Base-by-base conservation (phyloP, 768 basidiomycete genomes). In the Calocybe gangraenosa region DNA sequence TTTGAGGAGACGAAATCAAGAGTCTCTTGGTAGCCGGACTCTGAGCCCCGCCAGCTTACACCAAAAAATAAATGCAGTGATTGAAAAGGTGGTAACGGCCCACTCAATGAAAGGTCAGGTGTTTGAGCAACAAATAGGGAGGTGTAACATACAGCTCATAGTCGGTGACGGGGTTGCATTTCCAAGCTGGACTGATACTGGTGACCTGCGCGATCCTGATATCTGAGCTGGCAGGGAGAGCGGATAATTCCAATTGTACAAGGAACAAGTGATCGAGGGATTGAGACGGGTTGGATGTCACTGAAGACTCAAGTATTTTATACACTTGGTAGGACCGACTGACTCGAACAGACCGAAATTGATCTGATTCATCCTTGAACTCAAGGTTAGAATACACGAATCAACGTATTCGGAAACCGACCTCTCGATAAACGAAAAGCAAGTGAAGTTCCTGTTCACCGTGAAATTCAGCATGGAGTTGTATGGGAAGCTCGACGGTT, bases 151-250 rank as follows among this genome's bases (percentile, higher is more conserved):
- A 85, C 82, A 66, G 56, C 15, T 59, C 50, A 13, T 58, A 50
- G 8, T 66, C 60, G 2, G 62, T 51, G n/a, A 75, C 42, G 6
- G 73, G 55, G 1, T 61, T 59, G 49, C 78, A 82, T 33, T 62
- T 60, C 92, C 92, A 93, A 4, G 68, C 65, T 0, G 87, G 78
- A 53, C 90, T 91, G 40, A 90, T 50, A 20, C 78, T 71, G 3
- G 74, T 75, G 6, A 92, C 54, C 52, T 87, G 81, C 3, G 69
- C 70, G 14, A 93, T 51, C 13, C 61, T 54, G 23, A 87, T 55
- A 13, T 69, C 56, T 18, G 58, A 58, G 3, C 66, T 66, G 15
- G 65, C 57, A 0, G 68, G 67, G 0, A 70, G 45, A 56, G 87
- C 87, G 40, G 72, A 72, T 6, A 88, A 53, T 50, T 81, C 76